Percentiles rank a stretch among this genome's conserved stretches.
Conservation (phyloP, 202 grass and related monocot species). For the Dendrocalamus latiflorus region DNA sequence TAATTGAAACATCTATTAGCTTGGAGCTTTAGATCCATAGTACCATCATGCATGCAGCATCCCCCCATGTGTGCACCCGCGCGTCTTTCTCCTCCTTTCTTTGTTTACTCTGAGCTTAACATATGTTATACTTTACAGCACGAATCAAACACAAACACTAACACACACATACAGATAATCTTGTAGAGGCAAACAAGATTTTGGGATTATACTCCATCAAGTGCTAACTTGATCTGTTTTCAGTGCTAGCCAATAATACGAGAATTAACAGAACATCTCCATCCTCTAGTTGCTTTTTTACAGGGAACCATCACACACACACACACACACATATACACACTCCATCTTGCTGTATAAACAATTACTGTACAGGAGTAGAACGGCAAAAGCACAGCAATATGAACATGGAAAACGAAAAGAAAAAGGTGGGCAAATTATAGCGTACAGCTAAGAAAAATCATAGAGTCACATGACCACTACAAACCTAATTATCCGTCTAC, state of each 20-base stretch:
- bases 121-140: background rate
- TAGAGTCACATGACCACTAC: conserved; percentile 46
- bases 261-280: no score
- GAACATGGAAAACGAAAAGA: background rate
- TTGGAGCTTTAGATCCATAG: background rate
- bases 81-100: background rate
- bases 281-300: background rate
- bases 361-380: no score
- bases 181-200: background rate
- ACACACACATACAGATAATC: background rate
- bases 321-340: background rate
- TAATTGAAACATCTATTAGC: background rate
- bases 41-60: conserved; percentile 23
- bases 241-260: no score
- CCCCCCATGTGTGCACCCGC: conserved; percentile 29
- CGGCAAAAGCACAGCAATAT: background rate
- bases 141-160: background rate
- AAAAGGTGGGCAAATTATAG: background rate
- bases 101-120: background rate
- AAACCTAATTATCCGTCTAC: background rate
- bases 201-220: no score
- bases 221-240: no score
- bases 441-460: conserved; percentile 29
- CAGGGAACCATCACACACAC: background rate
- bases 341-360: background rate